Percentiles rank a stretch among this genome's conserved stretches.
phyloP scores from a whole-genome alignment of 768 basidiomycete species.

The Psilocybe subaeruginosa region DNA sequence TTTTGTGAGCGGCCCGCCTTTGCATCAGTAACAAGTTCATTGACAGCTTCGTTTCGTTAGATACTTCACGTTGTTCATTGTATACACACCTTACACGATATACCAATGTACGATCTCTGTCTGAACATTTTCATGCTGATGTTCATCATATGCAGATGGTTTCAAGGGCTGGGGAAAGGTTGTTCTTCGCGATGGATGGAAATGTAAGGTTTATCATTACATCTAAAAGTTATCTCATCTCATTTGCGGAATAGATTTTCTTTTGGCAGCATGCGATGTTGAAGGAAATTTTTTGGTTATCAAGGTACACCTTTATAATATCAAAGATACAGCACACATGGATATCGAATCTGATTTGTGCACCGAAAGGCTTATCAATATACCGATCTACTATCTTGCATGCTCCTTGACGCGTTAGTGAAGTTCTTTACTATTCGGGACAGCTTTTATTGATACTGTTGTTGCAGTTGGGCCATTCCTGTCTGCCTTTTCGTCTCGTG shows the following conservation, averaged over 20 bases:
- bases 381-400: conserved; percentile 85
- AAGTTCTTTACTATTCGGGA: not conserved
- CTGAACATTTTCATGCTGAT: conserved; percentile 4
- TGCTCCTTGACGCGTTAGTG: conserved; percentile 87
- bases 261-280: conserved; percentile 81
- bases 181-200: conserved; percentile 80
- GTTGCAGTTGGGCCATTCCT: conserved; percentile 81
- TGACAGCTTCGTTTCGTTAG: conserved; percentile 35
- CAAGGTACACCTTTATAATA: conserved; percentile 44
- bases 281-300: conserved; percentile 89
- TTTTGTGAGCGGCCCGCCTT: conserved; percentile 57
- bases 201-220: conserved; percentile 53
- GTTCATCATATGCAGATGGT: conserved; percentile 58
- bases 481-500: conserved; percentile 84
- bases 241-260: conserved; percentile 53
- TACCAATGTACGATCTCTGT: conserved; percentile 66
- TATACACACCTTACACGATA: conserved; percentile 90
- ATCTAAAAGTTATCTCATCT: not conserved
- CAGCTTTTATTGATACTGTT: not conserved
- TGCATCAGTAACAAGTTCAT: not conserved
- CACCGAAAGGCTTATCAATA: conserved; percentile 74
- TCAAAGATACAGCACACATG: not conserved
- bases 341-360: not conserved
- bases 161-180: conserved; percentile 81
- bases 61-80: conserved; percentile 74